Conservation (phyloP, 2,329 filamentous ascomycete species). For the Ophiosphaerella narmari region DNA sequence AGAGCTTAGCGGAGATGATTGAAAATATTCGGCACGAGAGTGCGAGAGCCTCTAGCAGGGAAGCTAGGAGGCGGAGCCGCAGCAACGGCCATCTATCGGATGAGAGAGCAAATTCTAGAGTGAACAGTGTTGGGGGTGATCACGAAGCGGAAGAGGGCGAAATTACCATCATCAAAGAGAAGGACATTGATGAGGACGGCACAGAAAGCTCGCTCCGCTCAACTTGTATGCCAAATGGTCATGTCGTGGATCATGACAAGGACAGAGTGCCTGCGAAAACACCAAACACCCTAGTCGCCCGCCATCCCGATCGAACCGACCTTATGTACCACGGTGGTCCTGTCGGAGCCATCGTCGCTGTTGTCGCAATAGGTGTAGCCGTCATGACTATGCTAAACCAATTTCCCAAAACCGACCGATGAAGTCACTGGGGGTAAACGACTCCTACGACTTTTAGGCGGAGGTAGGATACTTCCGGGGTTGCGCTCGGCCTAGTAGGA, state of each 20-base stretch:
- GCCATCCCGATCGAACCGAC: slow-evolving; percentile 31
- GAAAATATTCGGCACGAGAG: slow-evolving; percentile 75
- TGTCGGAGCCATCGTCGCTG: slow-evolving; percentile 44
- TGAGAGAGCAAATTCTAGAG: slow-evolving; percentile 7
- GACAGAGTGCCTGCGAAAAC: slow-evolving; percentile 23
- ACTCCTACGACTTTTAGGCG: slow-evolving; percentile 7
- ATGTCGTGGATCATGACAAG: slow-evolving; percentile 27
- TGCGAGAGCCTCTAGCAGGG: slow-evolving; percentile 47
- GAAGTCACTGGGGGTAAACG: slow-evolving; percentile 21
- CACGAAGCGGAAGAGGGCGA: slow-evolving; percentile 39
- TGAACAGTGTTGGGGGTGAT: slow-evolving; percentile 25
- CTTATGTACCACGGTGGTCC: slow-evolving; percentile 44
- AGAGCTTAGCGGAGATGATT: slow-evolving; percentile 85
- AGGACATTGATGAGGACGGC: slow-evolving; percentile 32
- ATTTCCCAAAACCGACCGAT: slow-evolving; percentile 52
- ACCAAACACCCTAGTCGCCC: slow-evolving; percentile 32
- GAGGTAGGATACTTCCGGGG: slow-evolving; percentile 4
- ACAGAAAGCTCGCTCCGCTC: slow-evolving; percentile 22
- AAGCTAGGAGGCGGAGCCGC: slow-evolving; percentile 31
- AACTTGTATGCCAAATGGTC: slow-evolving; percentile 37
- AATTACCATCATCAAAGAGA: slow-evolving; percentile 44
- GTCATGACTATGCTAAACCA: slow-evolving; percentile 50
- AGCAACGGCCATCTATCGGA: slow-evolving; percentile 23
- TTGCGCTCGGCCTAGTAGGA: slow-evolving; percentile 8
- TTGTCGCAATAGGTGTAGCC: slow-evolving; percentile 48